Percentiles rank a stretch among this genome's conserved stretches.
These are phyloP conservation scores for Xylaria intraflava DNA, from an alignment of 495 filamentous ascomycete species.

Conservation along the genomic window DNA sequence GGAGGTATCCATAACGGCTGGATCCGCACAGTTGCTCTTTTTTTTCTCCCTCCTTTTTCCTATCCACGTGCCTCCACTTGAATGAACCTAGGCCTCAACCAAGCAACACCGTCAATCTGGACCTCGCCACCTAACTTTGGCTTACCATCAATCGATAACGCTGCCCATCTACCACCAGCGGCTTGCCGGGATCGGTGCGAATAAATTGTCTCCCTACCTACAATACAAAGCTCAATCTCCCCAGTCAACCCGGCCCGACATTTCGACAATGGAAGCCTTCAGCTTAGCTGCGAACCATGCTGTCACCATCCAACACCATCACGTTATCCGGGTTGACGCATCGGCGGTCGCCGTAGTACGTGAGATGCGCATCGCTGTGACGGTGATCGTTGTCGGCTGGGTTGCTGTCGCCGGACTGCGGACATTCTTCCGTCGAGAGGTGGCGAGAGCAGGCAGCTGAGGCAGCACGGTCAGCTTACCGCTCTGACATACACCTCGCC, in stretches of 20 bases:
- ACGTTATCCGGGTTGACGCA: constrained; percentile 22
- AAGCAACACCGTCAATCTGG: neutral
- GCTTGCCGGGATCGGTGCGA: neutral
- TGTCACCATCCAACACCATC: constrained; percentile 24
- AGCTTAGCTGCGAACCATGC: constrained; percentile 22
- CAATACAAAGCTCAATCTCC: neutral
- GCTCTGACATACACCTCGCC: too few species aligned
- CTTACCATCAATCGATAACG: too few species aligned
- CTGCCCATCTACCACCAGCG: neutral
- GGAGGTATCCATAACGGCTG: too few species aligned
- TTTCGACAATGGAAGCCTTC: constrained; percentile 25
- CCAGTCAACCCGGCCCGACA: neutral
- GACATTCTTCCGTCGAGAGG: constrained; percentile 2
- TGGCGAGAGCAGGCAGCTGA: neutral
- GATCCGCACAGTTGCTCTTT: too few species aligned
- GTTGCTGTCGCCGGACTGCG: constrained; percentile 39
- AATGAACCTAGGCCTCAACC: too few species aligned
- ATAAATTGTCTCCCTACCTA: neutral
- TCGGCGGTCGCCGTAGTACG: constrained; percentile 43
- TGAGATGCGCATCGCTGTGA: constrained; percentile 63
- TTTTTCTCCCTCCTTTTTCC: too few species aligned
- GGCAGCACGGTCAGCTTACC: neutral
- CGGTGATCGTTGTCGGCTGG: constrained; percentile 62
- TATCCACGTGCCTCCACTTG: too few species aligned
- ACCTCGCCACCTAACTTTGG: neutral